Evolutionary conservation across 2,329 filamentous ascomycete species (phyloP).

Genomic region (Exserohilum turcica): DNA sequence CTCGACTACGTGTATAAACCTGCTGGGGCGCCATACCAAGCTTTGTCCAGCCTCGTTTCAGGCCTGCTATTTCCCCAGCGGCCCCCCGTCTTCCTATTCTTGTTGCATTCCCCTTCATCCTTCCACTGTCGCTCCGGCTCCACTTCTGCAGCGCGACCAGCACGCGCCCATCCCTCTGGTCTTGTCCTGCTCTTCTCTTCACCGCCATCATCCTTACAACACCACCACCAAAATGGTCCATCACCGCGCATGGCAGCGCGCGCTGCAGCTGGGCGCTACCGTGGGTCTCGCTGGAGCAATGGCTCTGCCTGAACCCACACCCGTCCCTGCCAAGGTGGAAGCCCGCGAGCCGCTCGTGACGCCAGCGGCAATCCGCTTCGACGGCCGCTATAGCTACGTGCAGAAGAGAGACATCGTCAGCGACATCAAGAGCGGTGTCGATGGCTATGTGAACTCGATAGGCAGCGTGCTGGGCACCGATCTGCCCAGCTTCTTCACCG

Average conservation of each 20-base stretch:
- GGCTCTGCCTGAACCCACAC: conserved; percentile 41
- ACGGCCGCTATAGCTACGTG: conserved; percentile 38
- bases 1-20: conserved; percentile 10
- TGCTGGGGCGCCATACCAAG: conserved; percentile 9
- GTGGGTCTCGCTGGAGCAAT: conserved; percentile 31
- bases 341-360: conserved; percentile 40
- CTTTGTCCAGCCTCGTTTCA: conserved; percentile 5
- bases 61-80: not conserved
- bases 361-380: conserved; percentile 42
- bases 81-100: not conserved
- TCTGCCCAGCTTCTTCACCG: conserved; percentile 46
- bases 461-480: conserved; percentile 43
- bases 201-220: not conserved
- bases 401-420: conserved; percentile 40
- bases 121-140: conserved; percentile 15
- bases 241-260: conserved; percentile 20
- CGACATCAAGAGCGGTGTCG: conserved; percentile 41
- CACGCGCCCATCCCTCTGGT: conserved; percentile 9
- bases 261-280: conserved; percentile 30
- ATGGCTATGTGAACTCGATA: conserved; percentile 37
- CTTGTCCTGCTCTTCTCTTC: not conserved
- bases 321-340: conserved; percentile 36
- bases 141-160: not conserved
- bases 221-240: conserved; percentile 19
- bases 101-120: conserved; percentile 8